Percentiles rank a stretch among this genome's conserved stretches.
These are phyloP conservation scores for Noccaea caerulescens DNA, from an alignment of 345 rosid genomes.

Conservation along the genomic window DNA sequence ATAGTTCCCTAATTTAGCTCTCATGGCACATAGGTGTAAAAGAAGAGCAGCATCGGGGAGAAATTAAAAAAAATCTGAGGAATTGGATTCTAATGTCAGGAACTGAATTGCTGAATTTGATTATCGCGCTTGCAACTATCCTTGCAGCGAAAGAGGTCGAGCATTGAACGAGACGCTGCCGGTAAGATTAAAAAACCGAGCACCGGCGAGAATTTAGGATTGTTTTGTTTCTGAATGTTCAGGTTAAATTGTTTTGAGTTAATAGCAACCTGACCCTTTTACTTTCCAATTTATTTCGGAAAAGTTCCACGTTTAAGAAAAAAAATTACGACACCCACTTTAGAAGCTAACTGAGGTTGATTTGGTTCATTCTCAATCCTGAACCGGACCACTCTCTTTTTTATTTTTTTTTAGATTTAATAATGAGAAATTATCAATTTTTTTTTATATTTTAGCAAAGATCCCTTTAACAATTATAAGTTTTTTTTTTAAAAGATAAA, in stretches of 20 bases:
- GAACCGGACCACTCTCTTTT: background rate
- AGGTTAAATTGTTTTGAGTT: background rate
- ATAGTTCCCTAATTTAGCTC: background rate
- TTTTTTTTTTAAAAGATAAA: background rate
- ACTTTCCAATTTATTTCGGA: background rate
- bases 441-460: no score
- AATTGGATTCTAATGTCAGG: background rate
- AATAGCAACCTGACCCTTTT: constrained; percentile 24
- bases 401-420: no score
- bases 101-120: background rate
- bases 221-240: background rate
- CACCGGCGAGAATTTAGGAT: background rate
- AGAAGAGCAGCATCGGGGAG: background rate
- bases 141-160: background rate
- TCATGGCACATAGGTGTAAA: background rate
- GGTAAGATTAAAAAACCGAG: background rate
- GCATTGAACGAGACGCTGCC: constrained; percentile 3
- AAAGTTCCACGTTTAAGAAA: background rate
- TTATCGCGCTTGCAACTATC: no score
- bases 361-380: background rate
- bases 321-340: background rate
- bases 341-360: background rate
- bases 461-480: no score
- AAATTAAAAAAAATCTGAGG: background rate
- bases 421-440: no score